Evolutionary conservation across 2,329 filamentous ascomycete genomes (phyloP), one percentile per base, ranked within the genome.

Genomic region (Exophiala phaeomuriformis): DNA sequence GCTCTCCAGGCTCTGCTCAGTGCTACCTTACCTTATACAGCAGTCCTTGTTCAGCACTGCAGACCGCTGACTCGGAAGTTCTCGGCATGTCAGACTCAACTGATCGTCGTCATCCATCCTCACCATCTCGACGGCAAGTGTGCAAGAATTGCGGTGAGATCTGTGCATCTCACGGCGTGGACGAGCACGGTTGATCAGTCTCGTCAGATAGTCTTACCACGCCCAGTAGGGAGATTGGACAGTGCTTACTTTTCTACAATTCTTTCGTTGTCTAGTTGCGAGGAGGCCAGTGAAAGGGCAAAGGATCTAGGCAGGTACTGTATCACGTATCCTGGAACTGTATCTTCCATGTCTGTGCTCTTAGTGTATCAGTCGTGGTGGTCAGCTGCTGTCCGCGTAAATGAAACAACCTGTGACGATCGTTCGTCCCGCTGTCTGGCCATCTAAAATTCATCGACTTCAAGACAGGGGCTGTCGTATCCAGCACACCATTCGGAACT

Each of bases 201-300:
- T 41, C 39, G 3, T 40, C 4, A 31, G 35, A 47, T 40, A 19
- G n/a, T 49, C 51, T 51, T 49, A 43, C 49, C 48, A 48, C 49
- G 49, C 48, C 49, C 48, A 51, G 47, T 29, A 31, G 31, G 40
- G 30, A 42, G 27, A 31, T 27, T 4, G 39, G 39, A 27, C 19
- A 28, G 19, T 28, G 19, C 12, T 41, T 41, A 19, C 19, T 19
- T 19, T 19, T 19, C 2, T 19, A 19, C 19, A 19, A 19, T 19
- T 19, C 19, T 19, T 19, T 19, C 19, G 19, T 19, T 19, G 1
- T 19, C 19, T 19, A 19, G 19, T 19, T 19, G 5, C 33, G 3
- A 12, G 36, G n/a, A 12, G 6, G 36, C 36, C 9, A 31, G 29
- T 19, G 2, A 19, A 19, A 19, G 19, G 19, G 19, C 19, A 19